Conservation (phyloP, 768 basidiomycete genomes). For the Coprinopsis strossmayeri region DNA sequence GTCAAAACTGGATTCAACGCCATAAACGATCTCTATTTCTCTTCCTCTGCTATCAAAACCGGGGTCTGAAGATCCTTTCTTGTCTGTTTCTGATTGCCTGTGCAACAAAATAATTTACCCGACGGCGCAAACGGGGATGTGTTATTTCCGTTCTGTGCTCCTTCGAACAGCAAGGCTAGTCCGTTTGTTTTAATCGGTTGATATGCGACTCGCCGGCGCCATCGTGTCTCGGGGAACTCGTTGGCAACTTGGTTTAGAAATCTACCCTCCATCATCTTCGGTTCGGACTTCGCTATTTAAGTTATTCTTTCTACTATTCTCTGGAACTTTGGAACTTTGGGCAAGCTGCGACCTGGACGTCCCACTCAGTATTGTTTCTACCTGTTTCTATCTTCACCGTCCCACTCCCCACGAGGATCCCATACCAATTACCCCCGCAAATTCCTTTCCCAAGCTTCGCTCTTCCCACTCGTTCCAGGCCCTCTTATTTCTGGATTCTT, state of each 20-base stretch:
- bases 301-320: not conserved
- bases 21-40: not conserved
- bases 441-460: not conserved
- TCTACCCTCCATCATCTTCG: no score
- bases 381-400: not conserved
- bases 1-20: not conserved
- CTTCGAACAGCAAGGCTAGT: no score
- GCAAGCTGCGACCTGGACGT: no score
- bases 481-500: constrained; percentile 12
- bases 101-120: not conserved
- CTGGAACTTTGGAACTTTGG: constrained; percentile 1
- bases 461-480: constrained; percentile 1
- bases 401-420: not conserved
- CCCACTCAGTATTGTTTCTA: no score
- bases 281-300: not conserved
- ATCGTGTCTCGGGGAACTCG: no score
- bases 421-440: constrained; percentile 1
- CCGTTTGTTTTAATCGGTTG: no score
- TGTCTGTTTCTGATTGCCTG: not conserved
- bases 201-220: no score
- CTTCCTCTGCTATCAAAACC: no score
- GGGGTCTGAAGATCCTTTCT: not conserved
- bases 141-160: no score
- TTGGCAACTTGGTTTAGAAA: no score
- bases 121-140: not conserved